Conservation (phyloP, 164 flowering plant species). For the Vitis labrusca region DNA sequence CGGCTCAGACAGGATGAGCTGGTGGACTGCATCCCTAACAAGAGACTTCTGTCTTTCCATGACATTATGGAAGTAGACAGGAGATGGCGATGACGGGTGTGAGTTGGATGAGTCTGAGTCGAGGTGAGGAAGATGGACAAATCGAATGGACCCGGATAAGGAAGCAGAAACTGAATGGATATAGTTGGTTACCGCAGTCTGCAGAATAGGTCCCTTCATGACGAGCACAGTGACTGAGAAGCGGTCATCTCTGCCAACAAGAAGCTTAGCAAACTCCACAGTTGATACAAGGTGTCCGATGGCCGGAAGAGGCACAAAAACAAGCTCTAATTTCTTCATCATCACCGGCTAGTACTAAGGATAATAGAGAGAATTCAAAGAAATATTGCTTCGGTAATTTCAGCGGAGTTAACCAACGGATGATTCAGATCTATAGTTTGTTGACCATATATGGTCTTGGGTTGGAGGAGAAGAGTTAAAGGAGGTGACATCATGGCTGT, state of each 20-base stretch:
- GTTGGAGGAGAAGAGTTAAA: no score
- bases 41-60: neutral
- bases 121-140: neutral
- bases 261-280: no score
- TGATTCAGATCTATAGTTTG: no score
- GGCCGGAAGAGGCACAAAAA: no score
- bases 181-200: neutral
- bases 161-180: neutral
- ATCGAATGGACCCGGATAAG: neutral
- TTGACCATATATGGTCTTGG: no score
- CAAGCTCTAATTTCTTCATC: no score
- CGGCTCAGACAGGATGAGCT: neutral
- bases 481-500: no score
- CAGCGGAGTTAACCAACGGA: no score
- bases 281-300: no score
- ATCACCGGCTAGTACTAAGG: no score
- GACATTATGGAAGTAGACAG: neutral
- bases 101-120: neutral
- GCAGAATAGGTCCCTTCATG: neutral
- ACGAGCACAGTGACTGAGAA: neutral
- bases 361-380: no score
- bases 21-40: neutral
- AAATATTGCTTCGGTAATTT: no score
- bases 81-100: neutral
- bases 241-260: neutral